Percentiles rank a stretch among this genome's conserved stretches.
phyloP scores from a whole-genome alignment of 2,329 filamentous ascomycete genomes.

The Talaromyces sp. region DNA sequence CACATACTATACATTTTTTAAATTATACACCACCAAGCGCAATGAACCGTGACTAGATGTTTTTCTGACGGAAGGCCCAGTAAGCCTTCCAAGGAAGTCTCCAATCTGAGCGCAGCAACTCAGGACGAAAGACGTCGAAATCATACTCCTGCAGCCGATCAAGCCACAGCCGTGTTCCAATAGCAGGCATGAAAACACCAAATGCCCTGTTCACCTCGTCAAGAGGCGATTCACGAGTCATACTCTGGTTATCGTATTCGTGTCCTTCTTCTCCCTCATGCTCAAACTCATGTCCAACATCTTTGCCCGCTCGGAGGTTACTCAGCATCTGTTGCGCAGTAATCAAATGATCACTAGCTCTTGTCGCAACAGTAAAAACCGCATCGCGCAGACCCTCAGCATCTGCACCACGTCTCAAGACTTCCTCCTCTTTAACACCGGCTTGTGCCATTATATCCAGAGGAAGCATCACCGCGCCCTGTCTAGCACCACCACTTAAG shows the following conservation, averaged over 20 bases:
- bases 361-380: conserved; percentile 87
- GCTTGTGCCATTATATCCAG: conserved; percentile 85
- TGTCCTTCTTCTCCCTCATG: conserved; percentile 76
- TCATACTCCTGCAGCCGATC: conserved; percentile 75
- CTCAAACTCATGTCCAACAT: conserved; percentile 84
- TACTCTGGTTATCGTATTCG: conserved; percentile 51
- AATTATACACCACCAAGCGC: conserved; percentile 17
- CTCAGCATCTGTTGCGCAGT: conserved; percentile 90
- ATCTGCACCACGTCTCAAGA: conserved; percentile 77
- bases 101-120: conserved; percentile 71
- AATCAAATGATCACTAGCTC: conserved; percentile 93
- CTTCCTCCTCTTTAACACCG: conserved; percentile 82
- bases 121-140: conserved; percentile 76
- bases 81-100: conserved; percentile 80
- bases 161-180: conserved; percentile 78
- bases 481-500: conserved; percentile 45
- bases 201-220: conserved; percentile 69
- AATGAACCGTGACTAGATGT: conserved; percentile 42
- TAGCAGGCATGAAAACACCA: conserved; percentile 76
- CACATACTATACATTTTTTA: conserved; percentile 15
- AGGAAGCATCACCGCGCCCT: conserved; percentile 75
- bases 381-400: conserved; percentile 84
- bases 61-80: conserved; percentile 60
- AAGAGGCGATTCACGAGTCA: conserved; percentile 34
- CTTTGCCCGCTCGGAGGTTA: conserved; percentile 72